Evolutionary conservation across 352 stramenopile species (phyloP).

Genomic region (Phytophthora nicotianae): DNA sequence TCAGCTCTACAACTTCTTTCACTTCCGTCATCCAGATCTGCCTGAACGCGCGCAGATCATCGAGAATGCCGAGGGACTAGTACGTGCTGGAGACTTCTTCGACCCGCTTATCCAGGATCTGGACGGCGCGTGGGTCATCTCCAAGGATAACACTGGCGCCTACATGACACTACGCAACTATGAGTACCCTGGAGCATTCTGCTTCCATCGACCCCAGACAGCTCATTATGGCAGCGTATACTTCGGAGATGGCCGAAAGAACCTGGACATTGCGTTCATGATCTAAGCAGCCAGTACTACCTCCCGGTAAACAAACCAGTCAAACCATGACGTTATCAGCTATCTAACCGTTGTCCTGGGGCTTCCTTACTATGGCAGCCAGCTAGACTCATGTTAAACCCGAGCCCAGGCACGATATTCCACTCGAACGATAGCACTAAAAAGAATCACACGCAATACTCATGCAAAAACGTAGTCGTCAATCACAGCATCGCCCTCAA

Average conservation of each 20-base stretch:
- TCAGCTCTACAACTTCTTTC: slow-evolving; percentile 80
- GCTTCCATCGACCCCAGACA: slow-evolving; percentile 68
- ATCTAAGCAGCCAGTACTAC: slow-evolving; percentile 35
- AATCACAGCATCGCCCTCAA: neutral
- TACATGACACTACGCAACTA: slow-evolving; percentile 72
- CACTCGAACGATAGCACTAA: too few relatives aligned
- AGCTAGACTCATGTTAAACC: neutral
- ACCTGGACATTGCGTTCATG: slow-evolving; percentile 79
- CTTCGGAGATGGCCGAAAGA: slow-evolving; percentile 80
- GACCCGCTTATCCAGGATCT: slow-evolving; percentile 73
- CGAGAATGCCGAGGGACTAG: slow-evolving; percentile 52
- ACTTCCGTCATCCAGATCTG: slow-evolving; percentile 72
- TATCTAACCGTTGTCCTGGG: neutral
- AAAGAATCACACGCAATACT: slow-evolving; percentile 1
- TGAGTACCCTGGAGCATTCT: slow-evolving; percentile 63
- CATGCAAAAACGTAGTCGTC: slow-evolving; percentile 1
- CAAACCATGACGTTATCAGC: slow-evolving; percentile 8
- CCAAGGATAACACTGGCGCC: slow-evolving; percentile 67
- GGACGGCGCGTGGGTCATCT: slow-evolving; percentile 63
- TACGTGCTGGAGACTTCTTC: slow-evolving; percentile 72
- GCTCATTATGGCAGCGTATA: slow-evolving; percentile 67
- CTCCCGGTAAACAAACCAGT: slow-evolving; percentile 2
- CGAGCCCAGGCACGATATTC: neutral
- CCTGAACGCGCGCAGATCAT: slow-evolving; percentile 64
- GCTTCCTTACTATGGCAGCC: neutral